Evolutionary conservation across 331 rosid species (phyloP).

Genomic region (Quercus lobata): DNA sequence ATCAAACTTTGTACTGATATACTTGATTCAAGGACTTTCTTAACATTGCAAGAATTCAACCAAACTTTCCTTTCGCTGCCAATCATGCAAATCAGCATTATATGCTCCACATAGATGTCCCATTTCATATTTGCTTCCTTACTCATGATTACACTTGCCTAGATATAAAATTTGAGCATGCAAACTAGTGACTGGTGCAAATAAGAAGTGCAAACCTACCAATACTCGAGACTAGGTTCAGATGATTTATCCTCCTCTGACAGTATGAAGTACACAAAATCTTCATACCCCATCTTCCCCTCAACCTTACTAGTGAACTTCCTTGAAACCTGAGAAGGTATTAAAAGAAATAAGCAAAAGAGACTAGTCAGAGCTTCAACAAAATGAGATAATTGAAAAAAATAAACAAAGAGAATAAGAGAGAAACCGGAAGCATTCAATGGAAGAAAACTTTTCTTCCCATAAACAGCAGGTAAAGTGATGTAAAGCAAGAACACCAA

Average conservation of each 20-base stretch:
- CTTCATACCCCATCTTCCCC: constrained; percentile 99
- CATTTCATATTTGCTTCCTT: constrained; percentile 2
- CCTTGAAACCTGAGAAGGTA: constrained; percentile 75
- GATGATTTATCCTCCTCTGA: constrained; percentile 98
- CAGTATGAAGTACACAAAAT: constrained; percentile 96
- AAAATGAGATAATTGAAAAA: constrained; percentile 13
- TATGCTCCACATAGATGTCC: not conserved
- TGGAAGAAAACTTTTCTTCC: not conserved
- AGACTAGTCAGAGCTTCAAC: constrained; percentile 10
- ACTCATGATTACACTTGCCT: not conserved
- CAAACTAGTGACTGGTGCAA: constrained; percentile 1
- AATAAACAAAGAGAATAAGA: not conserved
- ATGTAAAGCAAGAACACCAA: constrained; percentile 21
- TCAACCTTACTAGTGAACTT: constrained; percentile 90
- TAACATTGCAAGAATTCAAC: not conserved
- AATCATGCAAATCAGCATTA: not conserved
- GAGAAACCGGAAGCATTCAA: not conserved
- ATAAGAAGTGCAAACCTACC: constrained; percentile 50
- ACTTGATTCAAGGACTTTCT: not conserved
- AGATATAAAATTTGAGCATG: constrained; percentile 12
- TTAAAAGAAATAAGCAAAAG: constrained; percentile 1
- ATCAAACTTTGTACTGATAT: not conserved
- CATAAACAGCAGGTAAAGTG: constrained; percentile 17
- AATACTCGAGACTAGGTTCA: constrained; percentile 95
- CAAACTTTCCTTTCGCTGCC: not conserved